A percentile compares a stretch with the other conserved stretches of the same genome.
Evolutionary conservation across 129 eudicot species (phyloP).

Genomic region (Helianthus tuberosus): DNA sequence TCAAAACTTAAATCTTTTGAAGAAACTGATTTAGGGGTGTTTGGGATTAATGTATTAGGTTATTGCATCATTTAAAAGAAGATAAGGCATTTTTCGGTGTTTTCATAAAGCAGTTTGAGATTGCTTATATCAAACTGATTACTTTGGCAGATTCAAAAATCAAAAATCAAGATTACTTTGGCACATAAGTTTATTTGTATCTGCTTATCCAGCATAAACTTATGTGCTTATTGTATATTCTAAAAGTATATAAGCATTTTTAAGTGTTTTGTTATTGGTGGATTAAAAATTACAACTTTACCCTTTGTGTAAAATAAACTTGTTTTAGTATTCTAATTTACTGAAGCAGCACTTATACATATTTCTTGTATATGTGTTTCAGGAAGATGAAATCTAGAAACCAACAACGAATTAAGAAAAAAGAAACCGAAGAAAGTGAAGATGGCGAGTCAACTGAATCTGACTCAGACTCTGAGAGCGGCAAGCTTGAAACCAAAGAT

Average conservation of each 20-base stretch:
- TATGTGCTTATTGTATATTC: not conserved
- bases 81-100: not conserved
- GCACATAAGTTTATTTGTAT: too few relatives aligned
- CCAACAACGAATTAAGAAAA: not conserved
- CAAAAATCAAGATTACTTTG: too few relatives aligned
- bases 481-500: slow-evolving; percentile 20
- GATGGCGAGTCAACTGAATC: slow-evolving; percentile 23
- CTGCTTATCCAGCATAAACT: not conserved
- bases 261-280: too few relatives aligned
- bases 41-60: not conserved
- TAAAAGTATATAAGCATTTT: too few relatives aligned
- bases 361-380: not conserved
- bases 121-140: not conserved
- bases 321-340: not conserved
- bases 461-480: slow-evolving; percentile 36
- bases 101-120: not conserved
- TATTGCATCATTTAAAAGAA: not conserved
- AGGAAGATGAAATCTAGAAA: slow-evolving; percentile 5
- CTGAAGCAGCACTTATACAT: too few relatives aligned
- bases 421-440: slow-evolving; percentile 15
- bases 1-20: not conserved
- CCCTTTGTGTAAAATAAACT: too few relatives aligned
- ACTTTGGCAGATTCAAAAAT: too few relatives aligned
- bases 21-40: not conserved
- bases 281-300: too few relatives aligned